Base-by-base conservation (phyloP, 2,329 filamentous ascomycete genomes). In the Aureobasidium sp. region DNA sequence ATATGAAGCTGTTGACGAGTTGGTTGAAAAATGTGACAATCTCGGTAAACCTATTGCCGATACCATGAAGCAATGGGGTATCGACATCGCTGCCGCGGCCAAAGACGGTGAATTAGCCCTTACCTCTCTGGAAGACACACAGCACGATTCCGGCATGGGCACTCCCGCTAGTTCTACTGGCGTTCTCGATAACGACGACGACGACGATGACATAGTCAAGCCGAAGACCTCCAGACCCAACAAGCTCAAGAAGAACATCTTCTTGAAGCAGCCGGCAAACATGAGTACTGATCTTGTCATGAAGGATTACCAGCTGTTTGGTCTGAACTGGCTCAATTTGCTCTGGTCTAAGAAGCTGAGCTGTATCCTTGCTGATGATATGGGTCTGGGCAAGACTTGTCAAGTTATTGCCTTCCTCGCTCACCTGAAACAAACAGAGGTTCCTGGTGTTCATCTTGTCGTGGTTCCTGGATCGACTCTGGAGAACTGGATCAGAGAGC, bases 401-500 rank as follows among this genome's bases (percentile, higher is more conserved):
- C 93, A 99, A 70, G 91, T 97, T 65, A 96, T 99, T 67, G 87
- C 91, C 0, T 91, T 99, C 69, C 81, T 99, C 50, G 89, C 91
- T 17, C 87, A 96, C 68, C 79, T 99, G 29, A 85, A 89, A 17
- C 85, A 91, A 70, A 84, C 84, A 34, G 84, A 77, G 65, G 81
- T 77, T 71, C 84, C 70, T 78, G 91, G 90, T 70, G 91, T 78
- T 78, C 85, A 96, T 71, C 77, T 99, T 39, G 84, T 99, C 41
- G 87, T 99, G 32, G 94, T 97, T 1, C 94, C 94, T 5, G 89
- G 91, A 0, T 96, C 93, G 0, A 97, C 93, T 0, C 83, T 96
- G 10, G 93, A 96, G 70, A 99, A 99, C 71, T 99, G 94, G 94
- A 83, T 95, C 56, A 84, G 86, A 56, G 94, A 99, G 73, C 96